Conservation (phyloP, 148 eudicot species). For the Spergularia marina region DNA sequence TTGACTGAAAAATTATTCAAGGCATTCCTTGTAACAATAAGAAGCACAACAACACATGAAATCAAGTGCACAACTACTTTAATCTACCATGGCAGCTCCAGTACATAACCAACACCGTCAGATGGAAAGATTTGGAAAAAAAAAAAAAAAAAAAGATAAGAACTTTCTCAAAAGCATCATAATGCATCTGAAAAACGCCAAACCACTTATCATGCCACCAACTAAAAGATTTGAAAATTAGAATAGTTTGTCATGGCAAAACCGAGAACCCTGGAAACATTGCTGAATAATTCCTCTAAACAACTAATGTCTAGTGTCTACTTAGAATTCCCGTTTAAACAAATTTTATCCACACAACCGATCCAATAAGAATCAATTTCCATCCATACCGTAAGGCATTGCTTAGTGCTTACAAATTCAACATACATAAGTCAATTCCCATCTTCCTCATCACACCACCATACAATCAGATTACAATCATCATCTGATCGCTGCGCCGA, state of each 20-base stretch:
- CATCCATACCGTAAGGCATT: neutral
- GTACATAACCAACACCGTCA: neutral
- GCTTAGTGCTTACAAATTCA: neutral
- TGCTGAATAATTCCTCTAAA: neutral
- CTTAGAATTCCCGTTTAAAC: neutral
- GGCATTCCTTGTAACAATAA: too few relatives aligned
- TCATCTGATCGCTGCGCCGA: neutral
- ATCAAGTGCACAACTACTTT: neutral
- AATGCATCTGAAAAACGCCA: neutral
- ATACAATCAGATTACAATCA: neutral
- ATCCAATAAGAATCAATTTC: neutral
- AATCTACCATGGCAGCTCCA: neutral
- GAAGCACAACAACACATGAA: neutral
- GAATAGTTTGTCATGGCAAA: neutral
- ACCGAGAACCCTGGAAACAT: neutral
- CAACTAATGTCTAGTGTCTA: neutral
- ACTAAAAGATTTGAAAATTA: neutral
- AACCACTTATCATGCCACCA: neutral
- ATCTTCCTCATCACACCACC: neutral
- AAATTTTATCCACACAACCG: neutral
- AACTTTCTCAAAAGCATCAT: neutral
- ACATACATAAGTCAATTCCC: conserved; percentile 7
- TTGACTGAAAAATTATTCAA: neutral
- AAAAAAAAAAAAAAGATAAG: too few relatives aligned
- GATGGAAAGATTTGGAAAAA: neutral